These are phyloP conservation scores for Solanum pennellii DNA, from an alignment of 257 asterid species.

Conservation along the genomic window DNA sequence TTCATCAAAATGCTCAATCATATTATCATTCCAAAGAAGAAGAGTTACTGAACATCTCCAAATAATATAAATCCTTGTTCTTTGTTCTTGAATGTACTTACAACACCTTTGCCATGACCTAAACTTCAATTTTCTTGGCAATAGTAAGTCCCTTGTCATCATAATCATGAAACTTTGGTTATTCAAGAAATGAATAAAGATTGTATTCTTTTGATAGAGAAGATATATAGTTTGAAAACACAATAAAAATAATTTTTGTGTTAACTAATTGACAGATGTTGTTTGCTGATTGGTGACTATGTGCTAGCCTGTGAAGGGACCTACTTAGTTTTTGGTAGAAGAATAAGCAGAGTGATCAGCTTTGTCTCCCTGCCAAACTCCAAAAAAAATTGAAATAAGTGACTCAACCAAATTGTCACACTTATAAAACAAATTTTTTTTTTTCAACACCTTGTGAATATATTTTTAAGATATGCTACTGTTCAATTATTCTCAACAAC, in stretches of 20 bases:
- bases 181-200: neutral
- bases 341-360: conserved; percentile 17
- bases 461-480: neutral
- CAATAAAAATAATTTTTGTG: neutral
- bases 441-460: neutral
- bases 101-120: conserved; percentile 47
- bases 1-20: neutral
- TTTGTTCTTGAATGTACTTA: conserved; percentile 58
- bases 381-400: neutral
- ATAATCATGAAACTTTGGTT: conserved; percentile 1
- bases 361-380: conserved; percentile 35
- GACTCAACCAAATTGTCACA: neutral
- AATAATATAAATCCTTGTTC: conserved; percentile 65
- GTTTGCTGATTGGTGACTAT: conserved; percentile 29
- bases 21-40: conserved; percentile 37
- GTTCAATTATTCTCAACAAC: neutral
- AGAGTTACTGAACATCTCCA: conserved; percentile 75
- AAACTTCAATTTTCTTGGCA: conserved; percentile 16
- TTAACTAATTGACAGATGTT: neutral
- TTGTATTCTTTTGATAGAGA: neutral
- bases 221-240: neutral
- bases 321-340: conserved; percentile 29
- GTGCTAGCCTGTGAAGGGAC: conserved; percentile 39
- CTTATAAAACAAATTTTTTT: neutral
- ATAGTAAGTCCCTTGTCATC: conserved; percentile 33